phyloP scores from a whole-genome alignment of 2,329 filamentous ascomycete genomes.

The Lachnellula subtilissima region DNA sequence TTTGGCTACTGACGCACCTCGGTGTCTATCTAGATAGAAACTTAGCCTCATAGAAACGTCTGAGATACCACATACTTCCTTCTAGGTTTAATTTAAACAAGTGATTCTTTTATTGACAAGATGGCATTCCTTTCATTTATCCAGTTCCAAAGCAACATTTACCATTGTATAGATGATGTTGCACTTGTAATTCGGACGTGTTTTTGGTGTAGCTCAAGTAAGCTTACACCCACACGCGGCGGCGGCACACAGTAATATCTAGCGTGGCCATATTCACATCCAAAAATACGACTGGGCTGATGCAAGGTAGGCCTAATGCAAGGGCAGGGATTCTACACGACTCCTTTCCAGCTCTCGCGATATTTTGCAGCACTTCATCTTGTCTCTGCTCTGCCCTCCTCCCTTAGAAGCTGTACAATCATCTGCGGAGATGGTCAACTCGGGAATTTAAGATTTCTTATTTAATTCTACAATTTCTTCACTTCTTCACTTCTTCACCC shows the following conservation, averaged over 20 bases:
- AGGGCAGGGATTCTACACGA: background rate
- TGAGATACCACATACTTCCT: too few species aligned
- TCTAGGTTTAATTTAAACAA: too few species aligned
- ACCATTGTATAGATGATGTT: too few species aligned
- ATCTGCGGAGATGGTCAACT: slow-evolving; percentile 27
- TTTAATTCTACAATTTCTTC: slow-evolving; percentile 16
- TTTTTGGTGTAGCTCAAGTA: too few species aligned
- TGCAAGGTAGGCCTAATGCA: background rate
- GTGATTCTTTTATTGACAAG: too few species aligned
- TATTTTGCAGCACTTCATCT: background rate
- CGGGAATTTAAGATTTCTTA: slow-evolving; percentile 23
- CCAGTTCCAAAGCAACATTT: too few species aligned
- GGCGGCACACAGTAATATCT: background rate
- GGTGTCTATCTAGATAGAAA: too few species aligned
- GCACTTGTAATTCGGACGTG: too few species aligned
- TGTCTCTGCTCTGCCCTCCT: background rate
- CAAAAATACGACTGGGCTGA: background rate
- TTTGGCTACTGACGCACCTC: too few species aligned
- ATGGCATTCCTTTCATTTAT: too few species aligned
- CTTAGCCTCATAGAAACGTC: too few species aligned
- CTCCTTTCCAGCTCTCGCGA: background rate
- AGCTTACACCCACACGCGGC: too few species aligned
- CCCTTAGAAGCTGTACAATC: slow-evolving; percentile 11
- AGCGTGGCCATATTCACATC: background rate
- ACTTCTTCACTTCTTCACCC: slow-evolving; percentile 15